A percentile compares a stretch with the other conserved stretches of the same genome.
phyloP scores from a whole-genome alignment of 306 rosid genomes.

The Cajanus cajan region DNA sequence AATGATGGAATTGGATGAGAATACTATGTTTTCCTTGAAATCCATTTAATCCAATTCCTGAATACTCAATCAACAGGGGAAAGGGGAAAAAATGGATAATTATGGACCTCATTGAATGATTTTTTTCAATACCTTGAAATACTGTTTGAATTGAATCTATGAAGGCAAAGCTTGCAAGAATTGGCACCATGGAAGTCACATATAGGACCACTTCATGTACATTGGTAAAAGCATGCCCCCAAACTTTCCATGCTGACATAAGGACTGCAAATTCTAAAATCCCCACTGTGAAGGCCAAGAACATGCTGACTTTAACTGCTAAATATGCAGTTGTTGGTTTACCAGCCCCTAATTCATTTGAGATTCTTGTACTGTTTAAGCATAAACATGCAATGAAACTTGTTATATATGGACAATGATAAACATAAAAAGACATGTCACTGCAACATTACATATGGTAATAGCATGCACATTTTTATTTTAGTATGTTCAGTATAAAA shows the following conservation, averaged over 20 bases:
- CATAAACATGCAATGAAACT: neutral
- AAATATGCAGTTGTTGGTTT: slow-evolving; percentile 56
- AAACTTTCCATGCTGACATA: slow-evolving; percentile 49
- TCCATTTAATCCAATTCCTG: neutral
- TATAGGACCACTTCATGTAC: slow-evolving; percentile 57
- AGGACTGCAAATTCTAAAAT: slow-evolving; percentile 39
- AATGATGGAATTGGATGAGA: neutral
- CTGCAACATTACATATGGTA: neutral
- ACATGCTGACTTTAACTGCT: slow-evolving; percentile 54
- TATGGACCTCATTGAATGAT: neutral
- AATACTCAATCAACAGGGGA: neutral
- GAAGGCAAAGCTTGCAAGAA: slow-evolving; percentile 25
- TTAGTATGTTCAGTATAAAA: neutral
- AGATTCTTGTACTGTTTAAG: slow-evolving; percentile 61
- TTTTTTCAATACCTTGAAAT: slow-evolving; percentile 35
- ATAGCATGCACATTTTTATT: neutral
- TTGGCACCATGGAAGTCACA: slow-evolving; percentile 56
- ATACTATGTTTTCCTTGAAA: neutral
- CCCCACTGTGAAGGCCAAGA: slow-evolving; percentile 45
- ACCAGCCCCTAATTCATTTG: slow-evolving; percentile 82
- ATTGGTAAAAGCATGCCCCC: slow-evolving; percentile 71
- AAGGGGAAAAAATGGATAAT: too few relatives aligned
- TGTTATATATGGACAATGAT: neutral
- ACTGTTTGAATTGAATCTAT: slow-evolving; percentile 45
- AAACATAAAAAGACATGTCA: neutral